Conservation (phyloP, 2,329 filamentous ascomycete species). For the Aspergillus fischeri region DNA sequence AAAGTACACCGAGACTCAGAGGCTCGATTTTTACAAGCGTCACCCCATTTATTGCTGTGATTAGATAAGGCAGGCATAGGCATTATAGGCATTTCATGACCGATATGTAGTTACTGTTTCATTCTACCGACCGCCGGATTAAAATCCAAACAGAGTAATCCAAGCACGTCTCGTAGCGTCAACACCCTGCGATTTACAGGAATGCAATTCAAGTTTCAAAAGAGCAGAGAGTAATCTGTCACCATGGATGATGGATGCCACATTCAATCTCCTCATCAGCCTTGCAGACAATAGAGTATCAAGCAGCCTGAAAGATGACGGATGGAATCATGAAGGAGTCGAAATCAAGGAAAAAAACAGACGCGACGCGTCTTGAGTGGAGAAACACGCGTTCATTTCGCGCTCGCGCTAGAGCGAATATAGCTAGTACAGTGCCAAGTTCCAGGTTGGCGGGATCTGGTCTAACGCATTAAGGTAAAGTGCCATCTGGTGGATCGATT, state of each 20-base stretch:
- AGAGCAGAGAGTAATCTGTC: background rate
- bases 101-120: background rate
- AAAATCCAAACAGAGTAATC: background rate
- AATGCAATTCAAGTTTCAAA: background rate
- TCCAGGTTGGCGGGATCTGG: background rate
- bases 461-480: background rate
- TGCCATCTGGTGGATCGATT: background rate
- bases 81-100: background rate
- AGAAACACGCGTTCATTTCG: slow-evolving; percentile 13
- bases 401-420: slow-evolving; percentile 4
- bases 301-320: background rate
- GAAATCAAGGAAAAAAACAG: slow-evolving; percentile 2
- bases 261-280: background rate
- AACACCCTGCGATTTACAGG: background rate
- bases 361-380: slow-evolving; percentile 10
- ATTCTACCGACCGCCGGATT: background rate
- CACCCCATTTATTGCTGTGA: background rate
- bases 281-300: background rate
- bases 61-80: background rate
- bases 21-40: background rate
- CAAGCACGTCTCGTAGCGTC: background rate
- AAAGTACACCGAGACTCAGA: background rate
- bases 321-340: background rate
- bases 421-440: background rate
- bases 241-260: background rate